These are phyloP conservation scores for Rhipidocladum racemiflorum DNA, from an alignment of 176 grass and related monocot genomes.

Conservation along the genomic window DNA sequence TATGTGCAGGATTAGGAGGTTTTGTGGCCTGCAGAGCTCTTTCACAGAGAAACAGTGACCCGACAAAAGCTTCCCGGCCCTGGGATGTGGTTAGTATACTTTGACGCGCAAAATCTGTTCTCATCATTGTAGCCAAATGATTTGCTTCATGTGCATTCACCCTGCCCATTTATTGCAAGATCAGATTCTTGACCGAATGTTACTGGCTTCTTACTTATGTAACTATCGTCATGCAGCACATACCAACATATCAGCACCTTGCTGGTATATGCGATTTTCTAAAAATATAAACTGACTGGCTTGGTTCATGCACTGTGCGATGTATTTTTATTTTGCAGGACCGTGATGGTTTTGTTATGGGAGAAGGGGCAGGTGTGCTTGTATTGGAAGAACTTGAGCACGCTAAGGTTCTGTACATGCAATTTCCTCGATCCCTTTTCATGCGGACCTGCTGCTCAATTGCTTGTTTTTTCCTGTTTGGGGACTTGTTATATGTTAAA, in stretches of 20 bases:
- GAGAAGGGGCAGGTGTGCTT: constrained; percentile 95
- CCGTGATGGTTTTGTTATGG: constrained; percentile 99
- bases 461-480: background rate
- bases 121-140: constrained; percentile 1
- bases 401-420: constrained; percentile 61
- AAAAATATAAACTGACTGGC: constrained; percentile 6
- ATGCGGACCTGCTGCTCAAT: constrained; percentile 12
- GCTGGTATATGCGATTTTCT: background rate
- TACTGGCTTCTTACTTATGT: background rate
- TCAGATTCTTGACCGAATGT: background rate
- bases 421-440: constrained; percentile 4
- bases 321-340: constrained; percentile 45
- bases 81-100: constrained; percentile 85
- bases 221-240: background rate
- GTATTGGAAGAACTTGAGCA: constrained; percentile 98
- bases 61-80: constrained; percentile 92
- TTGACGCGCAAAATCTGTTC: background rate
- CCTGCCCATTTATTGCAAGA: constrained; percentile 14
- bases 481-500: background rate
- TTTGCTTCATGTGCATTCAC: constrained; percentile 17
- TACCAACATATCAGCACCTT: background rate
- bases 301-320: background rate
- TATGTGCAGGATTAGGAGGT: constrained; percentile 78
- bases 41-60: constrained; percentile 91
- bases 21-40: constrained; percentile 99